Evolutionary conservation across 192 early-diverging fungal species (phyloP), one percentile per base, ranked within the genome.

Genomic region (Helicostylum pulchrum): DNA sequence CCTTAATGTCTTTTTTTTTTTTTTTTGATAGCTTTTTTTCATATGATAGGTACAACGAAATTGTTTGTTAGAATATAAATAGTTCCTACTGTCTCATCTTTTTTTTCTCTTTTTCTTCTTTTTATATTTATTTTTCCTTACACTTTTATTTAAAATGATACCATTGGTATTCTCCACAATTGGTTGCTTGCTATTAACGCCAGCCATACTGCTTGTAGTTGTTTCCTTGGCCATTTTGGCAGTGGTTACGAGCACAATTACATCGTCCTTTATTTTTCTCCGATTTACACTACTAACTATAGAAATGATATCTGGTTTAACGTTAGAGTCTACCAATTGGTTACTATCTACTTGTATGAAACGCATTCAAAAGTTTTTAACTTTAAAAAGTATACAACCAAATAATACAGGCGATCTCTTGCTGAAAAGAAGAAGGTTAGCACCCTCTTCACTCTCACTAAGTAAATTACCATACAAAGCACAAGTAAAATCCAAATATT

Each of bases 231-330:
- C 62, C 23, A 44, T 39, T 10, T 42, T 64, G 23, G 62, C 62
- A 4, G 51, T 64, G 7, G 53, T 64, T 23, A 53, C 62, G 17
- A 64, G 62, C 23, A 64, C 62, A 17, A 50, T 64, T 26, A 64
- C 62, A 64, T 64, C 62, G 14, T 64, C 62, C 5, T 64, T 64
- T n/a, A 17, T 64, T 31, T 44, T 64, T 42, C 49, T 64, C 34
- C 31, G 62, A 51, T 23, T 64, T 39, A 23, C 51, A 19, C 21
- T 64, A 23, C 26, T 64, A 14, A 32, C 62, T 17, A 43, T 64
- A 11, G 62, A 64, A 34, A 64, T 64, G 31, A 43, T 53, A 51
- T 53, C 51, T 43, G 50, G 62, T 10, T 30, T 64, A 14, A 64
- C 62, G 3, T 43, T 64, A 26, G 51, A 64, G 32, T 64, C 49